A percentile compares a stretch with the other conserved stretches of the same genome.
Evolutionary conservation across 345 rosid species (phyloP).

Genomic region (Clausena lansium): DNA sequence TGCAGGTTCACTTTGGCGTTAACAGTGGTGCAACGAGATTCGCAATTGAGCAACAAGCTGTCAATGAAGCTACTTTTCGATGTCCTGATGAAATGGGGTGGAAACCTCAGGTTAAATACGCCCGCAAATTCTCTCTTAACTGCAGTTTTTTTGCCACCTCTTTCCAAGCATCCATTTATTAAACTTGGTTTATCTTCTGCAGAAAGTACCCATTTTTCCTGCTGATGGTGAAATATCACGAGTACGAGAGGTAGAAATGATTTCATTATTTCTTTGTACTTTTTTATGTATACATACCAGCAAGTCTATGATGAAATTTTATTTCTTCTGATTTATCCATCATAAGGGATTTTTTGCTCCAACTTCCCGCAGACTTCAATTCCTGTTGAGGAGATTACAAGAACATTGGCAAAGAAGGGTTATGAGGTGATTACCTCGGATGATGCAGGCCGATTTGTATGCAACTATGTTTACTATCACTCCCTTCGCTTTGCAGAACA

Average conservation of each 20-base stretch:
- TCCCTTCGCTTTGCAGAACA: slow-evolving; percentile 88
- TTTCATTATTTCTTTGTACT: background rate
- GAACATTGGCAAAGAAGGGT: slow-evolving; percentile 60
- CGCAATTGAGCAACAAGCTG: slow-evolving; percentile 89
- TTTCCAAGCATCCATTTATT: background rate
- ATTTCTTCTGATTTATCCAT: background rate
- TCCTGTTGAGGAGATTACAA: slow-evolving; percentile 63
- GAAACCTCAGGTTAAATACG: slow-evolving; percentile 85
- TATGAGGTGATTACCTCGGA: slow-evolving; percentile 73
- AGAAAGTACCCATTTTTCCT: slow-evolving; percentile 77
- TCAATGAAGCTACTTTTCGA: slow-evolving; percentile 95
- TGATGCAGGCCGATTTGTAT: slow-evolving; percentile 97
- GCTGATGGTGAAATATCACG: slow-evolving; percentile 76
- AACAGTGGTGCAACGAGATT: slow-evolving; percentile 92
- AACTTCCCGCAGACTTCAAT: slow-evolving; percentile 53
- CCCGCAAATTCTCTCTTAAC: background rate
- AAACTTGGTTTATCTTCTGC: slow-evolving; percentile 29
- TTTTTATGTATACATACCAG: background rate
- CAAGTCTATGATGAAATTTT: background rate
- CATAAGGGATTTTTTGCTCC: slow-evolving; percentile 1
- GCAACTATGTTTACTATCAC: slow-evolving; percentile 96
- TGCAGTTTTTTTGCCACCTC: background rate
- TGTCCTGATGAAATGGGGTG: slow-evolving; percentile 99
- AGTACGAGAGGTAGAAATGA: slow-evolving; percentile 59
- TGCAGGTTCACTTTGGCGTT: slow-evolving; percentile 87